phyloP scores from a whole-genome alignment of 2,329 filamentous ascomycete genomes.

The Talaromyces sp. region DNA sequence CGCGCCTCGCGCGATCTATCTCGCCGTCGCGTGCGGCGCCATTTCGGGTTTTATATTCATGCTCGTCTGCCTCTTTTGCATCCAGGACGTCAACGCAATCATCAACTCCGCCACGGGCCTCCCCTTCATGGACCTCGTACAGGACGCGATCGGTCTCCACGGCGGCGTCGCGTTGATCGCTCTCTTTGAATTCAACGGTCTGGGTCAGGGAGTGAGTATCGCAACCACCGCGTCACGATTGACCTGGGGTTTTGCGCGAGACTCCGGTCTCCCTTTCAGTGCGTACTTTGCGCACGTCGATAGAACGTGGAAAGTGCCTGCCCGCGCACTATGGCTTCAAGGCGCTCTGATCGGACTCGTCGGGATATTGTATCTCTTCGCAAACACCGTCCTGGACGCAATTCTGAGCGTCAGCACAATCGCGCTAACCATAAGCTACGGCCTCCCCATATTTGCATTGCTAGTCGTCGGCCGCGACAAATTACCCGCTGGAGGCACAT shows the following conservation, averaged over 20 bases:
- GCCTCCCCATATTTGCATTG: conserved; percentile 49
- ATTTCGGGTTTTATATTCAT: conserved; percentile 55
- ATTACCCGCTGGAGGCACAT: conserved; percentile 43
- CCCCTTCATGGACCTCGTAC: conserved; percentile 59
- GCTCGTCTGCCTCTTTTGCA: conserved; percentile 54
- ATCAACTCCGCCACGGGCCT: conserved; percentile 48
- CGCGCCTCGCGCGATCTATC: conserved; percentile 51
- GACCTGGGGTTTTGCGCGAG: conserved; percentile 53
- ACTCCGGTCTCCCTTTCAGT: conserved; percentile 40
- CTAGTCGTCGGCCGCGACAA: conserved; percentile 52
- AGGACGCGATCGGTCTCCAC: conserved; percentile 50
- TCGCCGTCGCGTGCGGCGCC: conserved; percentile 50
- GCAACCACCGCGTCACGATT: conserved; percentile 56
- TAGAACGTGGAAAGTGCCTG: conserved; percentile 51
- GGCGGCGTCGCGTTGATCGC: conserved; percentile 48
- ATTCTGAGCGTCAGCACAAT: conserved; percentile 57
- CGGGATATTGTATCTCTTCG: conserved; percentile 55
- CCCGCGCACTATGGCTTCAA: conserved; percentile 52
- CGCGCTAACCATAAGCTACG: conserved; percentile 53
- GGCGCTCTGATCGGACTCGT: conserved; percentile 47
- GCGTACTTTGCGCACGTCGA: conserved; percentile 42
- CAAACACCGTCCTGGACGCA: conserved; percentile 52
- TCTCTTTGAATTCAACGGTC: conserved; percentile 50
- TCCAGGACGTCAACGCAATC: conserved; percentile 47
- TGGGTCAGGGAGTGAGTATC: conserved; percentile 49